Evolutionary conservation across 805 yeast species (phyloP), one percentile per base, ranked within the genome.

Genomic region (Metschnikowia cubensis): DNA sequence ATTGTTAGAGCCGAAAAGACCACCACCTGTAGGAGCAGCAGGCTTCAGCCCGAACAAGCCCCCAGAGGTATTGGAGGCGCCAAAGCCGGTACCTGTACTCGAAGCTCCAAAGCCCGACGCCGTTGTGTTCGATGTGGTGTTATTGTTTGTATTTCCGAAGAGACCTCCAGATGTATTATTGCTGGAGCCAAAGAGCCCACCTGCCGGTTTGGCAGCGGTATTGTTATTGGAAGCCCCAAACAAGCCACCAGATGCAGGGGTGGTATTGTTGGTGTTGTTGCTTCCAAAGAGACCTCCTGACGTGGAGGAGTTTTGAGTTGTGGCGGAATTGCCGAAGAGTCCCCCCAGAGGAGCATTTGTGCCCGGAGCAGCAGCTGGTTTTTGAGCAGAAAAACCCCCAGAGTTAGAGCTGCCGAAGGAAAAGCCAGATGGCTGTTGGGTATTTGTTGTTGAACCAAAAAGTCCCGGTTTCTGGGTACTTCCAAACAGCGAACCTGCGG

Each of bases 81-180:
- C 46, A 22, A 31, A 22, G 3, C 40, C 50, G 5, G 50, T 39
- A 21, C 20, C 48, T 6, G 44, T 35, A 17, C 38, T 38, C 17
- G 31, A 21, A 15, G 34, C 34, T 6, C 42, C 42, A 11, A 39
- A 39, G 14, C 34, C 42, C 3, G 42, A 39, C 42, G 34, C 43
- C 20, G 35, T 32, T 7, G 42, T 15, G n/a, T 34, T 44, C n/a
- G 36, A 31, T 11, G 52, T 46, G 42, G 45, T 34, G 36, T 50
- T 49, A 43, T 62, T 53, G 14, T 40, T 49, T 10, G 38, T 47
- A 47, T 51, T 42, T 36, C 63, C 79, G 48, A 77, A 59, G 3
- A 79, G 78, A 14, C 76, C 74, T n/a, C 67, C 62, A 10, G 65
- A 57, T 15, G 53, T 25, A 35, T 43, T 43, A 18, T 35, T 22